These are phyloP conservation scores for Polygonum aviculare DNA, from an alignment of 148 eudicot genomes.

Conservation along the genomic window DNA sequence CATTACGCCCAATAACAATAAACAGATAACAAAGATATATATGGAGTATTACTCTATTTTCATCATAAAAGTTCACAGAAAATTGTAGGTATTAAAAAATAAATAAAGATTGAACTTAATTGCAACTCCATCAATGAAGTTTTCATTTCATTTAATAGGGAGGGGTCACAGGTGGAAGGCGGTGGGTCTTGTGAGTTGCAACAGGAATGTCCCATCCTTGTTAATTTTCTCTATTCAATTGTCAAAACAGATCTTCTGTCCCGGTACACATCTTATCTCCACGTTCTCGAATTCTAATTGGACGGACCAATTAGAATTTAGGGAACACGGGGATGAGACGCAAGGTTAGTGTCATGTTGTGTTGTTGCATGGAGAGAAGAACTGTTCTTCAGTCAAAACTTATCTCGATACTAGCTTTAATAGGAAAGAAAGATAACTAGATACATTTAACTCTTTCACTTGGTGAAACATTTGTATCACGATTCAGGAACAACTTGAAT, in stretches of 20 bases:
- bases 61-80: neutral
- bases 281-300: too few relatives aligned
- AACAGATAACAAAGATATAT: neutral
- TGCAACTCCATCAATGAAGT: neutral
- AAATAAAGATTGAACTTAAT: neutral
- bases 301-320: too few relatives aligned
- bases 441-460: neutral
- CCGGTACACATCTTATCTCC: too few relatives aligned
- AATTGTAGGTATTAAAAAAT: too few relatives aligned
- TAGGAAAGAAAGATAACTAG: neutral
- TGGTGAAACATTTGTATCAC: neutral
- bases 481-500: too few relatives aligned
- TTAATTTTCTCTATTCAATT: too few relatives aligned
- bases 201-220: slow-evolving; percentile 13
- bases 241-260: too few relatives aligned
- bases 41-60: too few relatives aligned
- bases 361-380: neutral
- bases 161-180: slow-evolving; percentile 6
- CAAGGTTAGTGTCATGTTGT: too few relatives aligned
- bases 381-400: neutral
- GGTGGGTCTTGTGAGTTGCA: slow-evolving; percentile 15
- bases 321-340: too few relatives aligned
- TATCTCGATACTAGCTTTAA: neutral
- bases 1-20: neutral
- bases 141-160: neutral